These are phyloP conservation scores for Syzygium oleosum DNA, from an alignment of 345 rosid species.

Conservation along the genomic window DNA sequence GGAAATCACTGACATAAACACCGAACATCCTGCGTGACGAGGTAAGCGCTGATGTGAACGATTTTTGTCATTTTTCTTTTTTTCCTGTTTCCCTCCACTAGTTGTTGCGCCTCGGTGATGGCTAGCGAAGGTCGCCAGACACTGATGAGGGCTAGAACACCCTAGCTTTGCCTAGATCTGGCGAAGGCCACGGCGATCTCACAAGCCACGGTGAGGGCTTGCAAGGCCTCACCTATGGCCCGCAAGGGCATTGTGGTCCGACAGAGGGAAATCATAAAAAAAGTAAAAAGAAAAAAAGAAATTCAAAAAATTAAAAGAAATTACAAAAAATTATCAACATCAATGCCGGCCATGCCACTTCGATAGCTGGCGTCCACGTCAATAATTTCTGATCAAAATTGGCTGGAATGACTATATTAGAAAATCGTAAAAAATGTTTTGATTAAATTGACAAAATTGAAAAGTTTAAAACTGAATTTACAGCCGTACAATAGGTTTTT, in stretches of 20 bases:
- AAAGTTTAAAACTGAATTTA: not conserved
- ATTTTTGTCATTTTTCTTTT: not conserved
- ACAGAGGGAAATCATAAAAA: not conserved
- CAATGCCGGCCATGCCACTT: not conserved
- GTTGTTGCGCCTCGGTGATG: not conserved
- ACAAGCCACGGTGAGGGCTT: not conserved
- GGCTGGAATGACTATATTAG: not conserved
- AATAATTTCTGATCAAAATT: not conserved
- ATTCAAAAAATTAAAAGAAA: not conserved
- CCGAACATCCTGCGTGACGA: rapidly evolving
- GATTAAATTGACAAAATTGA: not conserved
- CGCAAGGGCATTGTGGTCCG: not conserved
- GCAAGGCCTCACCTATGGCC: not conserved
- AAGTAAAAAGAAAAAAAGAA: not conserved
- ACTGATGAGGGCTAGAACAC: not conserved
- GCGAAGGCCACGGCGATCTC: not conserved
- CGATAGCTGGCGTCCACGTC: no score
- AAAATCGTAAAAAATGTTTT: not conserved
- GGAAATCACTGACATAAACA: not conserved
- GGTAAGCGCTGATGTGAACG: rapidly evolving
- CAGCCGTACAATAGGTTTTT: not conserved
- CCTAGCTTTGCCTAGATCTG: not conserved
- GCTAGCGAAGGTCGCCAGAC: rapidly evolving
- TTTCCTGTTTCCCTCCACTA: not conserved
- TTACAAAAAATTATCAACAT: not conserved